Evolutionary conservation across 148 eudicot genomes (phyloP).

Genomic region (Rhododendron griersonianum): DNA sequence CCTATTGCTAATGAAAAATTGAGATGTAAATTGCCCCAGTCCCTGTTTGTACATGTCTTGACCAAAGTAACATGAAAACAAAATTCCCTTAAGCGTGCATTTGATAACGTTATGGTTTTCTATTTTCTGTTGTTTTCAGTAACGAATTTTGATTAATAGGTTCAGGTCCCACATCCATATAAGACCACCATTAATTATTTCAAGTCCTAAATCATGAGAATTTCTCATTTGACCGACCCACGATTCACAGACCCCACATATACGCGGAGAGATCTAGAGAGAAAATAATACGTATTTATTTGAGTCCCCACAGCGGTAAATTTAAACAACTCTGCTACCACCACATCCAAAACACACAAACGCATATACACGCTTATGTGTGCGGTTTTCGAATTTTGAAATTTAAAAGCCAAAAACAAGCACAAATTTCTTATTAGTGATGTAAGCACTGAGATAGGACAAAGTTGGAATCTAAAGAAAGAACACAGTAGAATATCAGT

Average conservation of each 20-base stretch:
- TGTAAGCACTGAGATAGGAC: slow-evolving; percentile 4
- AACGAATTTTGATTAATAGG: background rate
- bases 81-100: background rate
- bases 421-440: background rate
- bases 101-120: background rate
- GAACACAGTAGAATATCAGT: background rate
- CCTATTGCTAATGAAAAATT: background rate
- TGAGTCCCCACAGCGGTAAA: background rate
- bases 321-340: background rate
- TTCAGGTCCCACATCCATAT: background rate
- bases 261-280: background rate
- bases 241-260: background rate
- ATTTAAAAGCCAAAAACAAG: background rate
- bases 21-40: background rate
- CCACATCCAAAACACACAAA: background rate
- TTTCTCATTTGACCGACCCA: background rate
- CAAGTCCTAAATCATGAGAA: background rate
- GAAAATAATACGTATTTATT: background rate
- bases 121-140: background rate
- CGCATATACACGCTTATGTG: background rate
- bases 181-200: background rate
- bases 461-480: background rate
- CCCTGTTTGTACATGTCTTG: background rate
- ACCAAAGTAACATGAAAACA: background rate
- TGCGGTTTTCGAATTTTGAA: background rate